phyloP scores from a whole-genome alignment of 257 asterid genomes.

The Leonotis leonurus region DNA sequence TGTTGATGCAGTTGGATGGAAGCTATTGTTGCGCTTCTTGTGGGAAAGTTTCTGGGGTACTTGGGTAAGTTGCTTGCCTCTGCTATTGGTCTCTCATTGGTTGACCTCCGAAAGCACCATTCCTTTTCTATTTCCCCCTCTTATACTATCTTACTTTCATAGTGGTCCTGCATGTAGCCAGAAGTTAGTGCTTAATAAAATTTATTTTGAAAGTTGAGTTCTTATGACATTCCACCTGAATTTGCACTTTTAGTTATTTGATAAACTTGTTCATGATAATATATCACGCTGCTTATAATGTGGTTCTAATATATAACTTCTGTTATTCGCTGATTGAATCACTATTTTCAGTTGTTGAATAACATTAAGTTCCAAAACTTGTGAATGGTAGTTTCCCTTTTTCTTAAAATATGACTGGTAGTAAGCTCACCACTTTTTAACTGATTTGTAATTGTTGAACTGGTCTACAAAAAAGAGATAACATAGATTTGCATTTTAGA shows the following conservation, averaged over 20 bases:
- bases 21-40: conserved; percentile 22
- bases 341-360: background rate
- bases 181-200: background rate
- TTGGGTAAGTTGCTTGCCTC: conserved; percentile 5
- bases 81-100: background rate
- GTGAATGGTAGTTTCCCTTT: background rate
- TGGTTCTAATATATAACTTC: background rate
- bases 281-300: background rate
- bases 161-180: background rate
- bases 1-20: conserved; percentile 11
- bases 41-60: conserved; percentile 11
- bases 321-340: background rate
- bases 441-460: background rate
- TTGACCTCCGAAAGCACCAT: background rate
- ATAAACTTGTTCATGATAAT: background rate
- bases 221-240: background rate
- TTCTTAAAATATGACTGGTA: background rate
- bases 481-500: background rate
- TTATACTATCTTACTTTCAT: background rate
- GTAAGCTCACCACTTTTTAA: background rate
- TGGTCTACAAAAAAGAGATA: background rate
- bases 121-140: background rate
- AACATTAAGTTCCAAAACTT: background rate
- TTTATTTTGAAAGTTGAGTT: background rate
- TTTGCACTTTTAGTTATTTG: background rate